These are phyloP conservation scores for Eucalyptus viminalis DNA, from an alignment of 345 rosid species.

Conservation along the genomic window DNA sequence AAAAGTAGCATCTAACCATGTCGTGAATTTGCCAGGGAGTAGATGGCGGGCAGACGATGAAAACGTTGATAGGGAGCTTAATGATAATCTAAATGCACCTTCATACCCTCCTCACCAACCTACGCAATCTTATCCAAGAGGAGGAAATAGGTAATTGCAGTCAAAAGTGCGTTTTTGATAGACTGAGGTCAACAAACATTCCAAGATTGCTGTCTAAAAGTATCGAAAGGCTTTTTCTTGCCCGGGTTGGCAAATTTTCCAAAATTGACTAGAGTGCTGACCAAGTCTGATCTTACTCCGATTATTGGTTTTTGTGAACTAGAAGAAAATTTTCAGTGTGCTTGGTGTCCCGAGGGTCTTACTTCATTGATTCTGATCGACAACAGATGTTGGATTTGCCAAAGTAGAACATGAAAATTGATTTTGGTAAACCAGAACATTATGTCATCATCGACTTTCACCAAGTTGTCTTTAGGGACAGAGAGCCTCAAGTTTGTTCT, in stretches of 20 bases:
- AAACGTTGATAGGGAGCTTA: constrained; percentile 32
- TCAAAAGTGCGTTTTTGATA: background rate
- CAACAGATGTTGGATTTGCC: background rate
- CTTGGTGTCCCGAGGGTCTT: background rate
- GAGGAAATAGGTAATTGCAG: constrained; percentile 27
- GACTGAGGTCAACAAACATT: background rate
- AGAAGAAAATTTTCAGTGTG: background rate
- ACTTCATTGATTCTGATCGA: background rate
- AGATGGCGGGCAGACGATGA: constrained; percentile 33
- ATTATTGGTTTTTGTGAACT: background rate
- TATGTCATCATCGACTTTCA: background rate
- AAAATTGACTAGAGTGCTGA: background rate
- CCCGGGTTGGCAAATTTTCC: background rate
- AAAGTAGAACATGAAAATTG: background rate
- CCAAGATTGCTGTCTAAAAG: background rate
- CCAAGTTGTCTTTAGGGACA: background rate
- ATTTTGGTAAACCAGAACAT: background rate
- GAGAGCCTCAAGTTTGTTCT: background rate
- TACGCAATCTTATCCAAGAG: constrained; percentile 22
- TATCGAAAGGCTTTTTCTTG: background rate
- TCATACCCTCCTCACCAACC: constrained; percentile 41
- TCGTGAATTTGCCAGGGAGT: constrained; percentile 21
- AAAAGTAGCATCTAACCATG: background rate
- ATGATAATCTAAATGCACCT: constrained; percentile 26
- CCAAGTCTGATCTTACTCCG: background rate